A percentile compares a stretch with the other conserved stretches of the same genome.
Conservation (phyloP, 2,329 filamentous ascomycete species). For the Mariannaea sp. region DNA sequence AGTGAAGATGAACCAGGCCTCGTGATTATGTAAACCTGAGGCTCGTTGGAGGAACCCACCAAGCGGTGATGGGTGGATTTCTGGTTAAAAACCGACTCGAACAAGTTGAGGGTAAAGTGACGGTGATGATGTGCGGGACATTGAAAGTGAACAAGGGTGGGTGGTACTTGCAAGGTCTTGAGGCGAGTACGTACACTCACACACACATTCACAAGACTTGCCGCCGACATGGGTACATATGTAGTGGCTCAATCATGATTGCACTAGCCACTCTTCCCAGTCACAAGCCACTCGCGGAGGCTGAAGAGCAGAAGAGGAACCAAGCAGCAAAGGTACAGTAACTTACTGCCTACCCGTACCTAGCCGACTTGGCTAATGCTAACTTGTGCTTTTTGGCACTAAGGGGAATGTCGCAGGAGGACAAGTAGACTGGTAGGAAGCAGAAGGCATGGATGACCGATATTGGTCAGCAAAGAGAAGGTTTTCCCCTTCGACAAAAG, state of each 20-base stretch:
- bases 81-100: slow-evolving; percentile 5
- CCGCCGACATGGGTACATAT: not conserved
- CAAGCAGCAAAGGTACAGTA: no score
- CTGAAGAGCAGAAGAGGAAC: no score
- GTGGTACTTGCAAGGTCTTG: no score
- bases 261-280: slow-evolving; percentile 10
- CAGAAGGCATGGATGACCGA: no score
- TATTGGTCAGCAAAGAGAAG: no score
- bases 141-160: slow-evolving; percentile 12
- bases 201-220: not conserved
- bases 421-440: no score
- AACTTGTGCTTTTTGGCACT: no score
- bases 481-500: no score
- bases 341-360: no score
- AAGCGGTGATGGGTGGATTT: slow-evolving; percentile 1
- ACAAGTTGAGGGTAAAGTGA: slow-evolving; percentile 9
- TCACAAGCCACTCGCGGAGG: slow-evolving; percentile 13
- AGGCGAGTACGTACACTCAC: no score
- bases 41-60: not conserved
- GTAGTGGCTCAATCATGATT: slow-evolving; percentile 9
- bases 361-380: no score
- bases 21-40: not conserved
- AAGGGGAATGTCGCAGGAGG: no score
- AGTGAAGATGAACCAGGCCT: not conserved
- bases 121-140: slow-evolving; percentile 21